These are phyloP conservation scores for Chaetomiaceae sp. DNA, from an alignment of 2,329 filamentous ascomycete genomes.

Conservation along the genomic window DNA sequence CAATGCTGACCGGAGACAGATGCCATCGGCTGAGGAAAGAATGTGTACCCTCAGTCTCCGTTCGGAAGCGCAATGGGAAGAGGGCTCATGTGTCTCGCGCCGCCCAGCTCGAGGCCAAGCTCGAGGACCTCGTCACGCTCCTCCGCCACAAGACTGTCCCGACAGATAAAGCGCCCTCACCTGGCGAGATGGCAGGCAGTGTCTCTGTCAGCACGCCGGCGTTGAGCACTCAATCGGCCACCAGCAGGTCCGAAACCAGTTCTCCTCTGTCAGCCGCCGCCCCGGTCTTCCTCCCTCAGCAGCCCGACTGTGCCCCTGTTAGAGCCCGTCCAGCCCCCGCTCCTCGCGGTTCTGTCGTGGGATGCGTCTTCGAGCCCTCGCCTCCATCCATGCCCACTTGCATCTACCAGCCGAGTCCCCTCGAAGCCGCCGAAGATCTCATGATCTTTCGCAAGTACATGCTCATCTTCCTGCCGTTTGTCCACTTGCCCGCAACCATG, in stretches of 20 bases:
- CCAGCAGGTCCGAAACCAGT: constrained; percentile 10
- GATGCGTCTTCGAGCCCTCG: neutral
- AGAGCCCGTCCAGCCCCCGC: neutral
- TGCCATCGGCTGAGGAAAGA: constrained; percentile 42
- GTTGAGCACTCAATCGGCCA: constrained; percentile 12
- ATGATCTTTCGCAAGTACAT: constrained; percentile 38
- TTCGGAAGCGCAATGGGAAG: constrained; percentile 34
- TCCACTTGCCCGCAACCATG: constrained; percentile 36
- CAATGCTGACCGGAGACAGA: constrained; percentile 12
- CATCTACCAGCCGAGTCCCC: constrained; percentile 13
- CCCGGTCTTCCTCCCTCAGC: constrained; percentile 1
- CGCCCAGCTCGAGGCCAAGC: constrained; percentile 46
- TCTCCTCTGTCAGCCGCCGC: constrained; percentile 2
- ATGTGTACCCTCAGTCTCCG: constrained; percentile 41
- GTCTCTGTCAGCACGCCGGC: constrained; percentile 12
- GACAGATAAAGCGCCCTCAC: constrained; percentile 23
- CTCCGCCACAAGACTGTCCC: constrained; percentile 29
- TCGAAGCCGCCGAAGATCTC: constrained; percentile 29
- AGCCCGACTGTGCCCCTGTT: neutral
- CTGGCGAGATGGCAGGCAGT: constrained; percentile 1
- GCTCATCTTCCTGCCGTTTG: constrained; percentile 42
- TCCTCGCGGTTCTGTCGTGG: neutral
- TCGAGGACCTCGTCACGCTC: constrained; percentile 45
- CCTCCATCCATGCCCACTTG: constrained; percentile 11
- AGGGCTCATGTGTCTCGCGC: constrained; percentile 32